Conservation (phyloP, 805 yeast species). For the Candida loeiensis region DNA sequence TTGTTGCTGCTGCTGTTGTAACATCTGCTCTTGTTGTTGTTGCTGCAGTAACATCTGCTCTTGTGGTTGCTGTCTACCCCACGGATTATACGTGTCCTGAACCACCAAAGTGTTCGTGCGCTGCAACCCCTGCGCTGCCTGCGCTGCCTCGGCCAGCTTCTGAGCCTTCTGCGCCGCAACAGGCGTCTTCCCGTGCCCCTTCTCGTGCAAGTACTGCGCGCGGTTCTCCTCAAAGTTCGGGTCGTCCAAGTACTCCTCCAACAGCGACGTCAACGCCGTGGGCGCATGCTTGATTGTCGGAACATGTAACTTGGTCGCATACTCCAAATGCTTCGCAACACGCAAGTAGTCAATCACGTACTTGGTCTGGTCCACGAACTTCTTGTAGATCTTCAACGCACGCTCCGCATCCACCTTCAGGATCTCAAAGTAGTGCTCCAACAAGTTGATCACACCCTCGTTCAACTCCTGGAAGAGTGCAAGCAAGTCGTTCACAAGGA, state of each 20-base stretch:
- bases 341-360: slow-evolving; percentile 85
- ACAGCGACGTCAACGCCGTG: slow-evolving; percentile 79
- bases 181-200: slow-evolving; percentile 32
- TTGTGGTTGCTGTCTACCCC: slow-evolving; percentile 27
- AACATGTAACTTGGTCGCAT: slow-evolving; percentile 82
- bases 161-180: slow-evolving; percentile 3
- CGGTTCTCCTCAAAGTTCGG: slow-evolving; percentile 80
- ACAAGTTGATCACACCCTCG: slow-evolving; percentile 90
- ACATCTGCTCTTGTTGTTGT: slow-evolving; percentile 12
- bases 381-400: slow-evolving; percentile 78
- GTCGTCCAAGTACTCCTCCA: slow-evolving; percentile 86
- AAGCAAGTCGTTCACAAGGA: slow-evolving; percentile 85
- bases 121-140: slow-evolving; percentile 10
- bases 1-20: slow-evolving; percentile 9
- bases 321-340: slow-evolving; percentile 84
- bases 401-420: slow-evolving; percentile 80
- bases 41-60: slow-evolving; percentile 2
- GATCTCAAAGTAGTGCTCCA: slow-evolving; percentile 95
- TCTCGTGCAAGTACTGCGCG: slow-evolving; percentile 71
- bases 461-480: slow-evolving; percentile 85
- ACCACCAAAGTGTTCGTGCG: slow-evolving; percentile 31
- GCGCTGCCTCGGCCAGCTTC: slow-evolving; percentile 1
- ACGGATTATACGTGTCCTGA: slow-evolving; percentile 40
- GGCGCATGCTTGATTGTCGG: slow-evolving; percentile 98
- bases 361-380: slow-evolving; percentile 80